Base-by-base conservation (phyloP, 176 grass and related monocot species). In the Aechmea fasciata region DNA sequence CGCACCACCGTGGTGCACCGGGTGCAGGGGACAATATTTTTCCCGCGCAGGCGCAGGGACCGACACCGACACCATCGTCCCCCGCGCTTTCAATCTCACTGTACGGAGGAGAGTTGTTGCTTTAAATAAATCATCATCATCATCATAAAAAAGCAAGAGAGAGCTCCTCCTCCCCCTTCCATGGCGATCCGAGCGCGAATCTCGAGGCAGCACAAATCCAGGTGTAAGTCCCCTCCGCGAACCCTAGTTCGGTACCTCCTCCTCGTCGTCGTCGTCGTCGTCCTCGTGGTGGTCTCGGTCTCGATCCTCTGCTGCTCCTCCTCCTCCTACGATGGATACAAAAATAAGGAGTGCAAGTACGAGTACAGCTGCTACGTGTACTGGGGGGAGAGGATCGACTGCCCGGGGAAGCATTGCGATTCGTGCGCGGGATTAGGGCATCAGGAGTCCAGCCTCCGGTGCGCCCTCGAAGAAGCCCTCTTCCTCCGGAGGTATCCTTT, bases 401-500 rank as follows among this genome's bases (percentile, higher is more conserved):
- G 86, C 86, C 89, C 89, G 3, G 93, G 93, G 1, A 97, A 97
- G 77, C 83, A 89, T 49, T 97, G 93, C 77, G 77, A 75, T 65
- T 78, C 79, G 48, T 92, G 89, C 84, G 86, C 93, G n/a, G 93
- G 89, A 0, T 77, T 97, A 14, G 89, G 86, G 12, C 89, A 90
- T 80, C 89, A 92, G 79, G 89, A 97, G 74, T 92, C 93, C 67
- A 92, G 89, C 86, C 81, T 97, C 47, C 78, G 93, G 61, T 97
- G 93, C 77, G 93, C 93, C 70, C 93, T 97, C 61, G 93, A 97
- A 77, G 93, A 92, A 75, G 93, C 93, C 50, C 77, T 97, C 50
- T 91, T 87, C 75, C 93, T 97, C 14, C 74, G 83, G 53, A 90
- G 93, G 89, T n/a, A n/a, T n/a, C n/a, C n/a, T n/a, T n/a, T n/a